Conservation (phyloP, 257 asterid genomes). For the Primulina tabacum region DNA sequence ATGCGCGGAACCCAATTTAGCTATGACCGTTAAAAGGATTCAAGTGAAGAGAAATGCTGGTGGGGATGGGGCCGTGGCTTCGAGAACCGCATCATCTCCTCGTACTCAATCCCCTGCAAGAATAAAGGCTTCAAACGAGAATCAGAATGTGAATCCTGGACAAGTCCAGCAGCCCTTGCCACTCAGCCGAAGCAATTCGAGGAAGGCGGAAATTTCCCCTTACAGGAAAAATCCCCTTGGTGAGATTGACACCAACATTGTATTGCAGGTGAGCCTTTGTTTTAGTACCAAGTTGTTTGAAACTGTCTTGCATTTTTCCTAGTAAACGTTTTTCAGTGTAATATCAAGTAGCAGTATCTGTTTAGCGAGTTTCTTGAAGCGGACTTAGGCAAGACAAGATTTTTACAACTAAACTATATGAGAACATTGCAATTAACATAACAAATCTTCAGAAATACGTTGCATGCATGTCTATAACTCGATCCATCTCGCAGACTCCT, state of each 20-base stretch:
- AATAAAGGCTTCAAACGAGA: constrained; percentile 40
- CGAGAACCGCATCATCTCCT: constrained; percentile 65
- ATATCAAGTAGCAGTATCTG: not conserved
- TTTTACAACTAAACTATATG: not conserved
- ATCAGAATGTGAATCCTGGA: constrained; percentile 21
- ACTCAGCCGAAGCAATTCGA: constrained; percentile 90
- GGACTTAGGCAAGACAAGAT: not conserved
- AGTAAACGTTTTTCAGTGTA: not conserved
- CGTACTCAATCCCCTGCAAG: constrained; percentile 90
- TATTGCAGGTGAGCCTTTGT: constrained; percentile 45
- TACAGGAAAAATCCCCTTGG: constrained; percentile 70
- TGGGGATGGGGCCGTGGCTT: constrained; percentile 34
- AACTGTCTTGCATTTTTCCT: not conserved
- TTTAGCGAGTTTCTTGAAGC: not conserved
- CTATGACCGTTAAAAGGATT: constrained; percentile 59
- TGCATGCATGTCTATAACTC: not conserved
- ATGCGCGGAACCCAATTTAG: constrained; percentile 26
- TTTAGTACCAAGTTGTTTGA: not conserved
- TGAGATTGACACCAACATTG: constrained; percentile 67
- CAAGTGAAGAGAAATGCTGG: constrained; percentile 87
- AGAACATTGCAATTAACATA: not conserved
- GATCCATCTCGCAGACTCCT: constrained; percentile 31
- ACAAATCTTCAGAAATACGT: not conserved
- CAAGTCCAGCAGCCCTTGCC: constrained; percentile 51
- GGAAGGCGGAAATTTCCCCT: constrained; percentile 85